phyloP scores from a whole-genome alignment of 2,329 filamentous ascomycete genomes.

The Fusarium verrucosum region DNA sequence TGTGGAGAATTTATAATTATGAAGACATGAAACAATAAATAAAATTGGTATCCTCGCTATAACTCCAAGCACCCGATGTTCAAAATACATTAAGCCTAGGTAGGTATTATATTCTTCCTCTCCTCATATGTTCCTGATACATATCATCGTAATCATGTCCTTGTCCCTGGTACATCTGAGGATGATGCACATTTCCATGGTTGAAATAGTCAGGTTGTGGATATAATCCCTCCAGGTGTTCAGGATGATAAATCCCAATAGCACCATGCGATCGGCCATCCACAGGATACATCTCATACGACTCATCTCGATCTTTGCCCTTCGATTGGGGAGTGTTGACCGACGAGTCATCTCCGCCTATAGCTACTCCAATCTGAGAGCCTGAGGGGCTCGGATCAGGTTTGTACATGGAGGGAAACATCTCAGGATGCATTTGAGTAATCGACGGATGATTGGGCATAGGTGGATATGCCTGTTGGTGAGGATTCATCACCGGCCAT shows the following conservation, averaged over 20 bases:
- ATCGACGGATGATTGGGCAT: neutral
- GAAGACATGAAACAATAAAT: too few relatives aligned
- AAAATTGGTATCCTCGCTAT: neutral
- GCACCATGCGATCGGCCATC: neutral
- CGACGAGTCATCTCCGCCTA: constrained; percentile 3
- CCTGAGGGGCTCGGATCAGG: neutral
- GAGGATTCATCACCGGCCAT: neutral
- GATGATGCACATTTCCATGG: neutral
- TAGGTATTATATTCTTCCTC: neutral
- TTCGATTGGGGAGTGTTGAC: neutral
- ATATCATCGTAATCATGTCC: neutral
- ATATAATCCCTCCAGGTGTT: neutral
- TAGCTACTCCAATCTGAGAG: constrained; percentile 4
- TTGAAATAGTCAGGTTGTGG: neutral
- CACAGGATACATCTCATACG: constrained; percentile 6
- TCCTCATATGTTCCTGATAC: neutral
- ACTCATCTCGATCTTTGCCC: neutral
- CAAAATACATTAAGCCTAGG: neutral
- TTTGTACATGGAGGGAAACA: constrained; percentile 5
- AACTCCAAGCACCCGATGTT: neutral
- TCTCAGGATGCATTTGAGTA: neutral
- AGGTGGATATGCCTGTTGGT: neutral
- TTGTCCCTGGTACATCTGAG: neutral
- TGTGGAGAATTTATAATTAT: too few relatives aligned
- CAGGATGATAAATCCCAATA: constrained; percentile 2